phyloP scores from a whole-genome alignment of 176 grass and related monocot genomes.

The Bromus sterilis region DNA sequence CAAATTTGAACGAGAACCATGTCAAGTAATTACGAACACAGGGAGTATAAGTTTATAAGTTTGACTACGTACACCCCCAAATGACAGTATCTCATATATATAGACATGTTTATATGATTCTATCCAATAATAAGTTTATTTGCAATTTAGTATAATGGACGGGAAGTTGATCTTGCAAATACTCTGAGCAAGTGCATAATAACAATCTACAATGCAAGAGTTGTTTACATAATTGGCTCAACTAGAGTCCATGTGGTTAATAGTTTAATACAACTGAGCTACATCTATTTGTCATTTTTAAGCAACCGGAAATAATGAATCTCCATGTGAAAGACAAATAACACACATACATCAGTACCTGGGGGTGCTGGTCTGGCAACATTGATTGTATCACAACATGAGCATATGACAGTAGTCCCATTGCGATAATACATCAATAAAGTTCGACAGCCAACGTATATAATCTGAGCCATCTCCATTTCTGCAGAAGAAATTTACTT shows the following conservation, averaged over 20 bases:
- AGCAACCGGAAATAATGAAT: too few species aligned
- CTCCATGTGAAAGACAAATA: too few species aligned
- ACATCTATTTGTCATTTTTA: too few species aligned
- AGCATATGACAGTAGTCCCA: conserved; percentile 64
- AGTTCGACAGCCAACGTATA: conserved; percentile 62
- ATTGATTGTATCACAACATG: conserved; percentile 80
- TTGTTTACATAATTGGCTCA: too few species aligned
- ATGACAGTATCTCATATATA: too few species aligned
- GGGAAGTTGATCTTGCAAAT: background rate
- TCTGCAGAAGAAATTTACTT: conserved; percentile 33
- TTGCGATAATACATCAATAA: conserved; percentile 65
- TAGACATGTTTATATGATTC: background rate
- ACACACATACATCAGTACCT: conserved; percentile 39
- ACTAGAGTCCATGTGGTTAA: too few species aligned
- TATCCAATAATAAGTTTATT: background rate
- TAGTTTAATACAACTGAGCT: too few species aligned
- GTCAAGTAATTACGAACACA: too few species aligned
- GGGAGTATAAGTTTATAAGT: too few species aligned
- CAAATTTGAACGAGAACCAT: too few species aligned
- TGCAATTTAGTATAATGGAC: background rate
- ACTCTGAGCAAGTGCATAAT: background rate
- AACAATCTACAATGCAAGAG: too few species aligned
- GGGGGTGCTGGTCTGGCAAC: conserved; percentile 31
- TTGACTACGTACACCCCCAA: too few species aligned
- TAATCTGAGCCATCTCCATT: conserved; percentile 62